A percentile compares a stretch with the other conserved stretches of the same genome.
These are phyloP conservation scores for Aspergillus sp. DNA, from an alignment of 2,329 filamentous ascomycete species.

Conservation along the genomic window DNA sequence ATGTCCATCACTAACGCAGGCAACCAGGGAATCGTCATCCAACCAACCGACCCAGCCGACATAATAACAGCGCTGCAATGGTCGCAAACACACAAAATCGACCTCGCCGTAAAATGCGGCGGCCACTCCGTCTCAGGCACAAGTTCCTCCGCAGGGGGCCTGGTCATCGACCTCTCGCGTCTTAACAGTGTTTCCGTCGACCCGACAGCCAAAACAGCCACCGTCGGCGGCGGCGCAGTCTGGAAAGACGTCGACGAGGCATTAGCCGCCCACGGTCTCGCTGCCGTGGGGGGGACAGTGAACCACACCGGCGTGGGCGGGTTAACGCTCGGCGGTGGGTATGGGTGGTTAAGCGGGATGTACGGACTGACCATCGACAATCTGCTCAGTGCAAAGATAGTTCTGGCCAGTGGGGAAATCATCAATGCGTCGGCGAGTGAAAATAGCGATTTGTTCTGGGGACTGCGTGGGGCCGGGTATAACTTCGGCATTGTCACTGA, in stretches of 20 bases:
- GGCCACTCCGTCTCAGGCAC: conserved; percentile 57
- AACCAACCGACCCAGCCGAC: conserved; percentile 10
- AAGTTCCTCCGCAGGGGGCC: conserved; percentile 51
- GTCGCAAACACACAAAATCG: conserved; percentile 45
- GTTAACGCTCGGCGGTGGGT: conserved; percentile 58
- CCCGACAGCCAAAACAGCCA: conserved; percentile 44
- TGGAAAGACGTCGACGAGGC: conserved; percentile 53
- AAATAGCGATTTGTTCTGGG: conserved; percentile 52
- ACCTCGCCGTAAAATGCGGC: conserved; percentile 56
- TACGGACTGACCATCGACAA: conserved; percentile 56
- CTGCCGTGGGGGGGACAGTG: conserved; percentile 61
- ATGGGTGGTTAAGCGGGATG: conserved; percentile 54
- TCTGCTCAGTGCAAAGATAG: conserved; percentile 38
- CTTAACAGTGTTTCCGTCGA: conserved; percentile 55
- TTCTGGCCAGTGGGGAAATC: conserved; percentile 39
- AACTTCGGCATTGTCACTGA: conserved; percentile 46
- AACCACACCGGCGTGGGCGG: conserved; percentile 62
- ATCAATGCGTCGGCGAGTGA: conserved; percentile 38
- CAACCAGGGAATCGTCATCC: conserved; percentile 16
- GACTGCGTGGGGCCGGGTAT: conserved; percentile 43
- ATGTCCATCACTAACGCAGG: background rate
- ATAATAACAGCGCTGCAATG: conserved; percentile 27
- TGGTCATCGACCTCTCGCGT: conserved; percentile 56
- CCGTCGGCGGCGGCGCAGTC: conserved; percentile 52
- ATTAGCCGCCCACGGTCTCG: conserved; percentile 52